Percentiles rank a stretch among this genome's conserved stretches.
These are phyloP conservation scores for Daldinia concentrica DNA, from an alignment of 495 filamentous ascomycete species.

Conservation along the genomic window DNA sequence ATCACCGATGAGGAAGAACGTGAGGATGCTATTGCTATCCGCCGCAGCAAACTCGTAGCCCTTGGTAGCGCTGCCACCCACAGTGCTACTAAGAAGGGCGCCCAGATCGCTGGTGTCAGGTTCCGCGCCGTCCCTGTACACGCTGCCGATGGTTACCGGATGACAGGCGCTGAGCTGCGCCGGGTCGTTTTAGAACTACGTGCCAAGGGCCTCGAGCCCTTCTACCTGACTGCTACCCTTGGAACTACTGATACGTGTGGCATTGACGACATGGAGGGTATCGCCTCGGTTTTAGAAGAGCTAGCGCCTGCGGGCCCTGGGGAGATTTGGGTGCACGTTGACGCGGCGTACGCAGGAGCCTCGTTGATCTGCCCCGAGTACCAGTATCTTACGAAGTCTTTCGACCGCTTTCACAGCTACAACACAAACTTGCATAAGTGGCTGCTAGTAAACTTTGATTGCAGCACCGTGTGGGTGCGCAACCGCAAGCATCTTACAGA, in stretches of 20 bases:
- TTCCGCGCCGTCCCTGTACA: slow-evolving; percentile 72
- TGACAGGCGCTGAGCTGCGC: slow-evolving; percentile 72
- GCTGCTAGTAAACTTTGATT: slow-evolving; percentile 95
- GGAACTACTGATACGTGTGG: slow-evolving; percentile 92
- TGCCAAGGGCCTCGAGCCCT: slow-evolving; percentile 76
- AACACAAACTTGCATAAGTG: slow-evolving; percentile 99
- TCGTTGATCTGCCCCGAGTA: slow-evolving; percentile 84
- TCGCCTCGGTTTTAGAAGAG: slow-evolving; percentile 70
- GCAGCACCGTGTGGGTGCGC: slow-evolving; percentile 81
- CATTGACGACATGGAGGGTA: slow-evolving; percentile 79
- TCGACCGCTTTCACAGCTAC: slow-evolving; percentile 82
- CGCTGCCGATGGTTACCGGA: slow-evolving; percentile 69
- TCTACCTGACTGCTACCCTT: slow-evolving; percentile 84
- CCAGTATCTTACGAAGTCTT: slow-evolving; percentile 70
- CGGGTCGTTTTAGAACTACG: slow-evolving; percentile 67
- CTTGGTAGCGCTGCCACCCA: slow-evolving; percentile 83
- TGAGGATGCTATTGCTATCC: slow-evolving; percentile 71
- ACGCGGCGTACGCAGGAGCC: slow-evolving; percentile 92
- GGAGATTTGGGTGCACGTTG: slow-evolving; percentile 88
- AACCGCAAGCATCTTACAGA: slow-evolving; percentile 77
- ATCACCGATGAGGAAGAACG: slow-evolving; percentile 65
- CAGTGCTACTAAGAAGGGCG: slow-evolving; percentile 85
- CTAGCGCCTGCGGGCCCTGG: slow-evolving; percentile 55
- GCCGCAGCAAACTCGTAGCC: slow-evolving; percentile 78
- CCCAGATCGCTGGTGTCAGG: slow-evolving; percentile 83